A percentile compares a stretch with the other conserved stretches of the same genome.
Conservation (phyloP, 1,139 yeast species). For the Debaryomyces singareniensis region DNA sequence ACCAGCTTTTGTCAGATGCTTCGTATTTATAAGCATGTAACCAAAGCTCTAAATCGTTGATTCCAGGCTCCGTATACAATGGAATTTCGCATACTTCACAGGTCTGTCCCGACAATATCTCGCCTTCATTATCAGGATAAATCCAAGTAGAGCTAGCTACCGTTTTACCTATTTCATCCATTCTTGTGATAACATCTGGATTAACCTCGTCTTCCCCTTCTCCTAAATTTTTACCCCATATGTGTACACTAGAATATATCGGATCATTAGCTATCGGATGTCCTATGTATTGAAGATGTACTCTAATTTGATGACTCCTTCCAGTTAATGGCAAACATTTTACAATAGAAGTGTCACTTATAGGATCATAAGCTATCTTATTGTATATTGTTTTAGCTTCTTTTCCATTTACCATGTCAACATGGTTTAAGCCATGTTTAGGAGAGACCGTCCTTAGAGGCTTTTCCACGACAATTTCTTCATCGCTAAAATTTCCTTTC, state of each 20-base stretch:
- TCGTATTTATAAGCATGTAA: slow-evolving; percentile 80
- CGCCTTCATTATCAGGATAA: slow-evolving; percentile 54
- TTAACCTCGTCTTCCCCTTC: slow-evolving; percentile 47
- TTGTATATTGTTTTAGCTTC: slow-evolving; percentile 51
- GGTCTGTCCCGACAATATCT: slow-evolving; percentile 45
- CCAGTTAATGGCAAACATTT: slow-evolving; percentile 85
- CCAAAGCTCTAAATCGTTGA: slow-evolving; percentile 81
- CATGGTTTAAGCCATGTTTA: slow-evolving; percentile 67
- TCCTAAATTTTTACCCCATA: slow-evolving; percentile 70
- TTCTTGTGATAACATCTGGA: slow-evolving; percentile 34
- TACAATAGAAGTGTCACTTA: slow-evolving; percentile 58
- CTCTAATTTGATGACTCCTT: slow-evolving; percentile 90
- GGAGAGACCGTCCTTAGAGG: slow-evolving; percentile 75
- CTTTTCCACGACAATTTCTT: slow-evolving; percentile 48
- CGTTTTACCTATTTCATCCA: slow-evolving; percentile 66
- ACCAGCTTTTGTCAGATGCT: slow-evolving; percentile 57
- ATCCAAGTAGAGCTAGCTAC: slow-evolving; percentile 65
- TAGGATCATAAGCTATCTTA: slow-evolving; percentile 56
- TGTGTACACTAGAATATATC: slow-evolving; percentile 55
- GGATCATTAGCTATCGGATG: slow-evolving; percentile 95
- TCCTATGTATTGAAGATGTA: slow-evolving; percentile 82
- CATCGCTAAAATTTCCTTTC: slow-evolving; percentile 70
- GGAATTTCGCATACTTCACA: slow-evolving; percentile 71
- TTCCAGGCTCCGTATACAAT: slow-evolving; percentile 81
- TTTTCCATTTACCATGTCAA: slow-evolving; percentile 61